phyloP scores from a whole-genome alignment of 306 rosid species.

The Myrica gale region DNA sequence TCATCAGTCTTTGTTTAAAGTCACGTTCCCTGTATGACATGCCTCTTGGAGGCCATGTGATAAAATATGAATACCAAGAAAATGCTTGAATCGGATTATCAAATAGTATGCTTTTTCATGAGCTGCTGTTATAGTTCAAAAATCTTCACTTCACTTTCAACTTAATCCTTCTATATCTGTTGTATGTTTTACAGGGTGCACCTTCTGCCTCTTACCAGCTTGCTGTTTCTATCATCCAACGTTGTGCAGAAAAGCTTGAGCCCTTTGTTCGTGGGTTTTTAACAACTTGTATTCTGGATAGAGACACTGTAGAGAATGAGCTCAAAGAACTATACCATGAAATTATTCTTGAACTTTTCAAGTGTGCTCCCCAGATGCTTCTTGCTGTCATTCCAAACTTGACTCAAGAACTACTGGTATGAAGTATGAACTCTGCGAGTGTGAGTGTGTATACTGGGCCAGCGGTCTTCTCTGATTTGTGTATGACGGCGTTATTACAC shows the following conservation, averaged over 20 bases:
- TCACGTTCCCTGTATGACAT: no score
- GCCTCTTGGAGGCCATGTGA: not conserved
- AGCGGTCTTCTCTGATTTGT: not conserved
- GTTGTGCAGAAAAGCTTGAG: slow-evolving; percentile 63
- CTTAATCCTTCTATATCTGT: not conserved
- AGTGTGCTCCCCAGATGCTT: slow-evolving; percentile 83
- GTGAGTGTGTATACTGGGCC: not conserved
- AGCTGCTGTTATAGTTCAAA: not conserved
- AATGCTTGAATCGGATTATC: not conserved
- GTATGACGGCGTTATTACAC: not conserved
- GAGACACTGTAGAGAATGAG: slow-evolving; percentile 61
- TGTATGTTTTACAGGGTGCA: slow-evolving; percentile 51
- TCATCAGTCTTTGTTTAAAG: not conserved
- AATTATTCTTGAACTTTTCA: slow-evolving; percentile 61
- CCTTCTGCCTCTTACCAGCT: slow-evolving; percentile 67
- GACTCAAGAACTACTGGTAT: slow-evolving; percentile 64
- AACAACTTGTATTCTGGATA: slow-evolving; percentile 66
- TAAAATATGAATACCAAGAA: not conserved
- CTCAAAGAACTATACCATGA: slow-evolving; percentile 80
- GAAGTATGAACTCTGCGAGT: slow-evolving; percentile 33
- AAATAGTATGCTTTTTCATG: not conserved
- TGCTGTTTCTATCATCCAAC: slow-evolving; percentile 59
- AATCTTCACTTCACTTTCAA: slow-evolving; percentile 7
- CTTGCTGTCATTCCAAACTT: slow-evolving; percentile 71
- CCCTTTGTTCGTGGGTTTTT: slow-evolving; percentile 63